Percentiles rank a stretch among this genome's conserved stretches.
Evolutionary conservation across 768 basidiomycete species (phyloP).

Genomic region (Crepidotus variabilis): DNA sequence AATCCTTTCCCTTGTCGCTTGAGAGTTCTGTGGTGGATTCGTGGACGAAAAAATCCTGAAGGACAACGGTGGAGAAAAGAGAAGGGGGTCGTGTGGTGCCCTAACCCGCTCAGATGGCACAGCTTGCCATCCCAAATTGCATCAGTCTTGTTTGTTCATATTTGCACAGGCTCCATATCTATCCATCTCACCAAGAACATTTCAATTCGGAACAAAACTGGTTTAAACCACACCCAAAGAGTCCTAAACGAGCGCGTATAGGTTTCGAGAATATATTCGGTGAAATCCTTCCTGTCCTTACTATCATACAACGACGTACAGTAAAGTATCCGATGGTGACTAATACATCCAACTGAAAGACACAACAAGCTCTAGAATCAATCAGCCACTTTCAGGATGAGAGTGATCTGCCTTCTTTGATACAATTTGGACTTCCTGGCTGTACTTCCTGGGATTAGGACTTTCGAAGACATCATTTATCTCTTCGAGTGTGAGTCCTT

Average conservation of each 20-base stretch:
- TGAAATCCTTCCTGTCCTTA: no score
- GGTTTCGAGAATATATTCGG: no score
- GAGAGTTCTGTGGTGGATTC: neutral
- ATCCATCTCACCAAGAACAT: neutral
- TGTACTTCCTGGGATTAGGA: slow-evolving; percentile 38
- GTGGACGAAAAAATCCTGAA: neutral
- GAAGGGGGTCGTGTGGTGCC: slow-evolving; percentile 31
- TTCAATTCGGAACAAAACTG: no score
- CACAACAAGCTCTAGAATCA: no score
- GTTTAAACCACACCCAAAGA: neutral
- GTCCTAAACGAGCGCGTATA: no score
- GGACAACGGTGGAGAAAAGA: neutral
- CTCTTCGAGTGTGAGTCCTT: slow-evolving; percentile 46
- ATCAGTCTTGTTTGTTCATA: slow-evolving; percentile 25
- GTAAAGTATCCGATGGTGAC: no score
- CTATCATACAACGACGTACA: no score
- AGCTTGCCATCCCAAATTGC: slow-evolving; percentile 17
- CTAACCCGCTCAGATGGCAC: slow-evolving; percentile 20
- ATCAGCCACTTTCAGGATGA: no score
- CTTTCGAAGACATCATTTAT: slow-evolving; percentile 44
- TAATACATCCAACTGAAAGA: no score
- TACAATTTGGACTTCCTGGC: slow-evolving; percentile 19
- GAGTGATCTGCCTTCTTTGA: neutral
- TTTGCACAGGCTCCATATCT: slow-evolving; percentile 15
- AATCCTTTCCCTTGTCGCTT: neutral